Percentiles rank a stretch among this genome's conserved stretches.
Conservation (phyloP, 768 basidiomycete genomes). For the Gyrodon lividus region DNA sequence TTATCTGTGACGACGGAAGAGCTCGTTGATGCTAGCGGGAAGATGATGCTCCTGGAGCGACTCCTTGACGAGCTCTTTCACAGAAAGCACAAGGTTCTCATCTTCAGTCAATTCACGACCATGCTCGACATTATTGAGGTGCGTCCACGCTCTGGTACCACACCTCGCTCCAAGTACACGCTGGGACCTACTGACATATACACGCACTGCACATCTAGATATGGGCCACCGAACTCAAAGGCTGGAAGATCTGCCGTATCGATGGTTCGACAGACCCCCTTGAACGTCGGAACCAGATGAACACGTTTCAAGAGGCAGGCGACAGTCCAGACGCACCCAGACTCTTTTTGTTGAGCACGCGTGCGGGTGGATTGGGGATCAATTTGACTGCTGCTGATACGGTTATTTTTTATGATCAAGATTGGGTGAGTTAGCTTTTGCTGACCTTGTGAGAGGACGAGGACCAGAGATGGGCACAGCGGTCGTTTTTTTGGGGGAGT, state of each 20-base stretch:
- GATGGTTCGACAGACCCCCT: constrained; percentile 84
- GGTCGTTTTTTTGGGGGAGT: background rate
- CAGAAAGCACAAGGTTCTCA: constrained; percentile 78
- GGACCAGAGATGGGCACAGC: background rate
- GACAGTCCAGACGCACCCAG: constrained; percentile 60
- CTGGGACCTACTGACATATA: background rate
- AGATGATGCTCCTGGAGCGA: constrained; percentile 95
- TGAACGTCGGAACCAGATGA: constrained; percentile 83
- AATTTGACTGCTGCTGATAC: constrained; percentile 76
- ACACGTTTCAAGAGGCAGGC: constrained; percentile 74
- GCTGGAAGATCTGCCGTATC: constrained; percentile 84
- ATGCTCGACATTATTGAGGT: constrained; percentile 97
- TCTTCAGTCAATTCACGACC: constrained; percentile 92
- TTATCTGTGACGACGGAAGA: constrained; percentile 67
- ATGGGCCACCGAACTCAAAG: constrained; percentile 88
- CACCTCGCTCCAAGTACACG: background rate
- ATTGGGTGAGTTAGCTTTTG: constrained; percentile 17
- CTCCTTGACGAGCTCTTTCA: constrained; percentile 80
- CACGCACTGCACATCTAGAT: constrained; percentile 5
- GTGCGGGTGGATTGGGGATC: constrained; percentile 95
- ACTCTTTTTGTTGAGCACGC: constrained; percentile 86
- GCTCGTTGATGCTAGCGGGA: constrained; percentile 84
- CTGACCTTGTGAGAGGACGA: background rate
- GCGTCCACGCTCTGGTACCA: constrained; percentile 8
- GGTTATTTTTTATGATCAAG: constrained; percentile 25